Evolutionary conservation across 768 basidiomycete species (phyloP), one percentile per base, ranked within the genome.

Genomic region (Tricholoma sp.): DNA sequence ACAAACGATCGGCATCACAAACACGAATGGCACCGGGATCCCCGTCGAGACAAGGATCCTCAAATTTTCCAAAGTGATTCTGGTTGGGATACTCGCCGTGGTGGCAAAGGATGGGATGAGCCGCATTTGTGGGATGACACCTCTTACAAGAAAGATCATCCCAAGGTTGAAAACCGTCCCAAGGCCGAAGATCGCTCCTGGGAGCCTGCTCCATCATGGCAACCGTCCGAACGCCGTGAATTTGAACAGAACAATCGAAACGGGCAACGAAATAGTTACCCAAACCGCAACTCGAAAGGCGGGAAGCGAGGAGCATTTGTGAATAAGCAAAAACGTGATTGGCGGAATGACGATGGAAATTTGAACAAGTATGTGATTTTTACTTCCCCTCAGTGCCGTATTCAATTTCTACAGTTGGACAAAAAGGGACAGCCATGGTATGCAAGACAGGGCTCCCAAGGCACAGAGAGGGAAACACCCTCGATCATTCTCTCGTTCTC

Each of bases 141-240:
- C 8, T 56, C 63, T n/a, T 60, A 60, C 46, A 70, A 72, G 65
- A 72, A 72, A 43, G 67, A 66, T 19, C 66, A 60, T 39, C 45
- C 55, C 19, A 56, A 63, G 12, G 37, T 66, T 18, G 79, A 80
- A 66, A 82, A 86, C 52, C 81, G 88, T 51, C 72, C 83, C 56
- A 27, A 27, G 24, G 5, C 65, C n/a, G 79, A 80, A 66, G 82
- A 86, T 52, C 81, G 88, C 51, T 72, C 83, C 57, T 89, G 88
- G 88, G 86, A 88, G 61, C 87, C 88, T 57, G 85, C 84, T 35
- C 80, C 84, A 22, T 77, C 80, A 5, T 89, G 88, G 88, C 79
- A 84, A 58, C 67, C 80, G 52, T 76, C 77, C 35, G 72, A 69
- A 22, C 74, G 72, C 19, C 61, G 65, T 27, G 70, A 81, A 54